Conservation (phyloP, 2,329 filamentous ascomycete genomes). For the Fusarium compactum region DNA sequence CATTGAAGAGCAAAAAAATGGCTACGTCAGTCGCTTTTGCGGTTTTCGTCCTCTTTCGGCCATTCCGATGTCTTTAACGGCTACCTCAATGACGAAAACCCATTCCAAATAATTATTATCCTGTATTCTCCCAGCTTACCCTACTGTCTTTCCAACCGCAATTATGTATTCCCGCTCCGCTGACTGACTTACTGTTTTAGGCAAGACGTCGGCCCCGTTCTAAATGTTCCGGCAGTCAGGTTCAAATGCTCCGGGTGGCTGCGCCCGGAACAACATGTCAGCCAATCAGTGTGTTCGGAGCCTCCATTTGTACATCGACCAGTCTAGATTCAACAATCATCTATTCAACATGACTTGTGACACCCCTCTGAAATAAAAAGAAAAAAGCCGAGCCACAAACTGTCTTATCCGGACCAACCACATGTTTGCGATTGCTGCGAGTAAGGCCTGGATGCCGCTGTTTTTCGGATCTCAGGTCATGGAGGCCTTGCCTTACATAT, state of each 20-base stretch:
- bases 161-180: background rate
- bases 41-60: too few species aligned
- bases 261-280: background rate
- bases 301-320: background rate
- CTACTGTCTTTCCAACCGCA: background rate
- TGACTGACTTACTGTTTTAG: background rate
- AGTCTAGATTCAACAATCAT: background rate
- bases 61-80: rapidly evolving
- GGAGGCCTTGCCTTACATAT: background rate
- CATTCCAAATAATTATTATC: background rate
- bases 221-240: background rate
- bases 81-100: background rate
- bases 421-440: too few species aligned
- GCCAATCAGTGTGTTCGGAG: background rate
- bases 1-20: too few species aligned
- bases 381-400: background rate
- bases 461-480: background rate
- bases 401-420: background rate
- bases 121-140: background rate
- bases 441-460: background rate
- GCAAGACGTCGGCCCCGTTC: too few species aligned
- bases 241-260: background rate
- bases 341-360: background rate
- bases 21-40: too few species aligned
- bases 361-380: background rate